Evolutionary conservation across 495 filamentous ascomycete species (phyloP).

Genomic region (Gamarada debralockiae): DNA sequence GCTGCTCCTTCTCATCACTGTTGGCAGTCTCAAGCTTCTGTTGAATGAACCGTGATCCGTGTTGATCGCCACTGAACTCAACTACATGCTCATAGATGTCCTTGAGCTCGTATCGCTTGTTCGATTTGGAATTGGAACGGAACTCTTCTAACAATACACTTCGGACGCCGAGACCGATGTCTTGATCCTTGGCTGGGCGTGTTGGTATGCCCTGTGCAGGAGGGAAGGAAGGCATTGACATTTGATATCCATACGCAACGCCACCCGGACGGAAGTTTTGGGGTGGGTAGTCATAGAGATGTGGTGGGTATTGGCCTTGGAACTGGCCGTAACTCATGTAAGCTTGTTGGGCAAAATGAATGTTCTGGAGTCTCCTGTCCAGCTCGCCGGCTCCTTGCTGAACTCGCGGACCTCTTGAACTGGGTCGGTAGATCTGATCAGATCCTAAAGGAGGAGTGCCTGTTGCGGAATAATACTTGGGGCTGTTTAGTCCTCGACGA

Average conservation of each 20-base stretch:
- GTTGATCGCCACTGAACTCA: constrained; percentile 94
- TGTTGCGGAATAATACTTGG: constrained; percentile 43
- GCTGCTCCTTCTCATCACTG: constrained; percentile 93
- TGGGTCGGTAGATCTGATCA: constrained; percentile 19
- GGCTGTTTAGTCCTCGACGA: constrained; percentile 49
- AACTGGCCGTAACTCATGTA: constrained; percentile 18
- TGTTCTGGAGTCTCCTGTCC: constrained; percentile 23
- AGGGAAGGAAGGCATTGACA: constrained; percentile 31
- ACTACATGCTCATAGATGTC: constrained; percentile 88
- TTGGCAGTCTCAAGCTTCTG: constrained; percentile 92
- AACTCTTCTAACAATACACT: constrained; percentile 80
- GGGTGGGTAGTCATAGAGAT: constrained; percentile 34
- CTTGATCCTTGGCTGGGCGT: constrained; percentile 58
- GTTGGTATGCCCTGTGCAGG: constrained; percentile 32
- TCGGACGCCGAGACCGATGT: constrained; percentile 58
- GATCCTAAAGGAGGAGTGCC: constrained; percentile 34
- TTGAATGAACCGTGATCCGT: constrained; percentile 94
- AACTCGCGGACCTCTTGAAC: constrained; percentile 18
- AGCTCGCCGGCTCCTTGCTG: constrained; percentile 20
- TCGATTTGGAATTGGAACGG: constrained; percentile 67
- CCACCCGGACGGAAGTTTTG: constrained; percentile 27
- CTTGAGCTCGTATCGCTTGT: constrained; percentile 82
- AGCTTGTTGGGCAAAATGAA: constrained; percentile 36
- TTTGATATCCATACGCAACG: constrained; percentile 30
- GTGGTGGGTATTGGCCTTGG: constrained; percentile 22